Evolutionary conservation across 2,329 filamentous ascomycete genomes (phyloP).

Genomic region (Akanthomyces uredinophilus): DNA sequence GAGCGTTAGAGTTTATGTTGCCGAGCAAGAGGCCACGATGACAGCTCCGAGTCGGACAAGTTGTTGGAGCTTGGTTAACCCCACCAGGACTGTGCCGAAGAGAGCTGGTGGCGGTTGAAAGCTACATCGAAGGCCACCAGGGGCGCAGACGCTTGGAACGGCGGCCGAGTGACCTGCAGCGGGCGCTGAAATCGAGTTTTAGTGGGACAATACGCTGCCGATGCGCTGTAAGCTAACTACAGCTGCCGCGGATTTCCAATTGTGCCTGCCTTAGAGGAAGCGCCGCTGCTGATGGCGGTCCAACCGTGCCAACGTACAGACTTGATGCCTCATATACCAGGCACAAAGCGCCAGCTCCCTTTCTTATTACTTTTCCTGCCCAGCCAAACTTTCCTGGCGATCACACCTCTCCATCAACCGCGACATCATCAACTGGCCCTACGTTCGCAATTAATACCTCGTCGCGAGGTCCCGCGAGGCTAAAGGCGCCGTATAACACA

Average conservation of each 20-base stretch:
- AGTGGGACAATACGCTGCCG: no score
- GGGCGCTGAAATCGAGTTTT: neutral
- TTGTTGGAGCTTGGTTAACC: slow-evolving; percentile 12
- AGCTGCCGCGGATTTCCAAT: no score
- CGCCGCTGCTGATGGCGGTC: no score
- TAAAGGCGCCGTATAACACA: neutral
- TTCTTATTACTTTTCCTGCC: slow-evolving; percentile 5
- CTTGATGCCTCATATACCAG: slow-evolving; percentile 7
- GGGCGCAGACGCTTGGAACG: no score
- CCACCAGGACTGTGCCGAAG: slow-evolving; percentile 1
- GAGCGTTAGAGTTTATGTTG: slow-evolving; percentile 7
- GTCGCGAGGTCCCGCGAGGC: slow-evolving; percentile 3
- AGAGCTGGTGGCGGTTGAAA: slow-evolving; percentile 1
- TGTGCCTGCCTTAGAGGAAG: neutral
- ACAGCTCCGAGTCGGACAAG: slow-evolving; percentile 6
- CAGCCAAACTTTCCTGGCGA: neutral
- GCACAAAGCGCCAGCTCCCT: neutral
- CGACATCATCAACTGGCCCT: slow-evolving; percentile 12
- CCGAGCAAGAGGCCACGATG: slow-evolving; percentile 14
- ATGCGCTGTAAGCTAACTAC: neutral
- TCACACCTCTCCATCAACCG: slow-evolving; percentile 10
- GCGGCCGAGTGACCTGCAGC: neutral
- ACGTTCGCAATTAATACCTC: slow-evolving; percentile 11
- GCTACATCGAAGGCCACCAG: neutral
- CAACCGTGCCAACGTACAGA: neutral